Evolutionary conservation across 2,329 filamentous ascomycete genomes (phyloP).

Genomic region (Paraphoma chrysanthemicola): DNA sequence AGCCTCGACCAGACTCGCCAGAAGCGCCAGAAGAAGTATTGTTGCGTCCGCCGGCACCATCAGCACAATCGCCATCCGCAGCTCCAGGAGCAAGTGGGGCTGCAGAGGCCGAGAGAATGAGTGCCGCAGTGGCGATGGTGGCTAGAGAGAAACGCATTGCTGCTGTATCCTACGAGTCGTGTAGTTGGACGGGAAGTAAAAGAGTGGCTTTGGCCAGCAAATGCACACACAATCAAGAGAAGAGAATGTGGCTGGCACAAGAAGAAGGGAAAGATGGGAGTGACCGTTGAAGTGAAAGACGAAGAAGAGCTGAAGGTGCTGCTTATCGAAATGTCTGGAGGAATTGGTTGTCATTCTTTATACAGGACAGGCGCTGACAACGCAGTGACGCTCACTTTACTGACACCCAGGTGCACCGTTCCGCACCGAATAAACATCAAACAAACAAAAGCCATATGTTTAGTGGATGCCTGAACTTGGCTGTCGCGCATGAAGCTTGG

Average conservation of each 20-base stretch:
- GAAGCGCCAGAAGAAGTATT: background rate
- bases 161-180: constrained; percentile 2
- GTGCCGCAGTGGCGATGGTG: constrained; percentile 25
- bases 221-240: background rate
- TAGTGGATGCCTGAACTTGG: background rate
- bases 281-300: too few relatives aligned
- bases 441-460: constrained; percentile 7
- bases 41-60: background rate
- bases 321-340: too few relatives aligned
- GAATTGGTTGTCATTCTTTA: background rate
- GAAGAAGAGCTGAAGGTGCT: too few relatives aligned
- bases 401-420: constrained; percentile 5
- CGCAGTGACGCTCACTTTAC: background rate
- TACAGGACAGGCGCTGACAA: background rate
- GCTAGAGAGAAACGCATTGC: constrained; percentile 31
- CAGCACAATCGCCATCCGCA: background rate
- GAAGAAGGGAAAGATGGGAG: too few relatives aligned
- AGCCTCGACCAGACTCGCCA: too few relatives aligned
- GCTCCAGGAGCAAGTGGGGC: constrained; percentile 15
- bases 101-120: constrained; percentile 24
- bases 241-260: background rate
- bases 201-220: background rate
- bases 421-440: constrained; percentile 10
- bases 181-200: background rate
- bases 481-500: background rate